Evolutionary conservation across 1,139 yeast species (phyloP).

Genomic region (Lodderomyces pseudojiufengensis): DNA sequence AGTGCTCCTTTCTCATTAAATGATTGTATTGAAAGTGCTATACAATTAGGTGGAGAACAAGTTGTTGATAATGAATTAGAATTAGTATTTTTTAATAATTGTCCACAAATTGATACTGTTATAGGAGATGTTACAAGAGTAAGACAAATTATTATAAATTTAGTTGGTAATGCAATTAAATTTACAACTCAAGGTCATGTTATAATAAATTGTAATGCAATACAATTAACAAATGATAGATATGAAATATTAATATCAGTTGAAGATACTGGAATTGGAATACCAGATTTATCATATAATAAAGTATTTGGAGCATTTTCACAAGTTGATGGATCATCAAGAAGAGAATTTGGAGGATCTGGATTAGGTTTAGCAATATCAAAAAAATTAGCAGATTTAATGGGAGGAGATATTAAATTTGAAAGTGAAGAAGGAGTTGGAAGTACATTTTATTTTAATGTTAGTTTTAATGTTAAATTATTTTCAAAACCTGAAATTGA

Average conservation of each 20-base stretch:
- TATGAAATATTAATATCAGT: constrained; percentile 43
- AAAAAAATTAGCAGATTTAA: constrained; percentile 52
- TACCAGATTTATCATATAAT: constrained; percentile 44
- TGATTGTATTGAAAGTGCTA: constrained; percentile 51
- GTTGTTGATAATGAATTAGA: constrained; percentile 46
- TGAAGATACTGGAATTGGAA: constrained; percentile 61
- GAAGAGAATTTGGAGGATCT: constrained; percentile 57
- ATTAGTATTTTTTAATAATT: constrained; percentile 44
- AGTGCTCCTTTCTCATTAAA: constrained; percentile 47
- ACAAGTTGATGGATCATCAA: constrained; percentile 59
- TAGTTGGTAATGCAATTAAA: constrained; percentile 57
- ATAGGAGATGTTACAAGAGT: constrained; percentile 52
- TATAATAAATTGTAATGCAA: constrained; percentile 35
- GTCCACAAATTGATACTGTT: constrained; percentile 40
- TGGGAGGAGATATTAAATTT: constrained; percentile 55
- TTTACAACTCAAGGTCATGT: constrained; percentile 50
- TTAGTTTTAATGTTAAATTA: constrained; percentile 25
- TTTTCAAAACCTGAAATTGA: constrained; percentile 15
- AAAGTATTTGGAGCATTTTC: constrained; percentile 58
- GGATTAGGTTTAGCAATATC: constrained; percentile 61
- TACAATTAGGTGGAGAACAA: constrained; percentile 52
- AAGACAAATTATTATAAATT: constrained; percentile 51
- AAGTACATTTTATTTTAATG: constrained; percentile 45
- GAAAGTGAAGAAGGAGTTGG: constrained; percentile 52
- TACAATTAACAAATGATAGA: constrained; percentile 27